Base-by-base conservation (phyloP, 306 rosid species). In the Begonia masoniana region DNA sequence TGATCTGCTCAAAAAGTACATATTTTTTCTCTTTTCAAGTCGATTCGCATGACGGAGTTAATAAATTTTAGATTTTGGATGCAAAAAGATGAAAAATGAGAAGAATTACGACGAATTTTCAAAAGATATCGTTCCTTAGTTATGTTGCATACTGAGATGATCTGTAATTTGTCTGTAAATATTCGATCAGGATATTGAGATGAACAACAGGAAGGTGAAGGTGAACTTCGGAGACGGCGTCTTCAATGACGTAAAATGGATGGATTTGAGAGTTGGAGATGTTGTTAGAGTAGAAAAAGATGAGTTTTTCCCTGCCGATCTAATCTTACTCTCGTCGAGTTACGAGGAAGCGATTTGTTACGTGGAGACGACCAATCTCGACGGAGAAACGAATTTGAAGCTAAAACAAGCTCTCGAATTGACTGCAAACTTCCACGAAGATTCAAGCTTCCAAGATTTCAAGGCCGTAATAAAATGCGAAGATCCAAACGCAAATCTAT, bases 401-500 rank as follows among this genome's bases (percentile, higher is more conserved):
- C 74, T 92, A 41, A 92, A 87, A 61, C 94, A 92, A 68, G 79
- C 93, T 10, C 47, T 63, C 46, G 99, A 92, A 51, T 75, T 58
- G 13, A 92, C 95, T 60, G 79, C 96, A 5, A 76, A 68, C 55
- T 66, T 83, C 10, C 86, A 71, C 15, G 99, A 86, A 49, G 96
- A 83, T 58, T 70, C 74, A 0, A 66, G 68, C 66, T 86, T 77
- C 55, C 51, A 62, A 45, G 52, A 76, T 72, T 92, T 92, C 74
- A 81, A 76, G 80, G 93, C 88, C 13, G 57, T 63, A 43, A 81
- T 87, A 54, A 73, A 66, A 59, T 92, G 96, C 68, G 99, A 92
- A 74, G 99, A 92, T 56, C 99, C 99, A 24, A 92, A 92, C 74
- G 96, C 99, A 43, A 86, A 80, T 68, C 71, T 92, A 80, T 86